Evolutionary conservation across 805 yeast genomes (phyloP), one percentile per base, ranked within the genome.

Genomic region (Candida coquimbonensis): DNA sequence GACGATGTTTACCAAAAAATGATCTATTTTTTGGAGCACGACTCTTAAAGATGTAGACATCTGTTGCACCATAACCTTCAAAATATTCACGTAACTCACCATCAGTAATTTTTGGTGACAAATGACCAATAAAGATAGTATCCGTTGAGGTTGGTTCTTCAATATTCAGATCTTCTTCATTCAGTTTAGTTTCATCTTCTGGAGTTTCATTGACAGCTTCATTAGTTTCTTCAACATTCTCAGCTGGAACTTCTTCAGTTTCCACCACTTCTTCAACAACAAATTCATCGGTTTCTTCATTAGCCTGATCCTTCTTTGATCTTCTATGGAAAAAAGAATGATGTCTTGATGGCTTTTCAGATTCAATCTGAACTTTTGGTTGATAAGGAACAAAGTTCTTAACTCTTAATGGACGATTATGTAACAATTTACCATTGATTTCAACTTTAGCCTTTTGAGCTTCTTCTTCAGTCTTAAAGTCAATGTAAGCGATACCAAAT

Each of bases 401-500:
- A 19, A 72, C 62, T 44, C 56, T 58, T 24, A 78, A 51, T 2
- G 60, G 59, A 39, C 80, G 66, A 21, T 67, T 68, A 46, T 69
- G 64, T 43, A 83, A 68, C 38, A 73, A 74, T 54, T 70, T 70
- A 40, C 88, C 91, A 56, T 85, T 74, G 59, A 83, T 74, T 47
- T 73, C 72, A 24, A 72, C 77, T 51, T 87, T 73, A 4, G 89
- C 95, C 55, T 67, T 61, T 56, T 68, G 65, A 43, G 90, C 95
- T 36, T 72, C 72, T 44, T 78, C 88, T 48, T 73, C 74, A 44
- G 70, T 72, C 55, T 74, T 82, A 60, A 82, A 91, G 55, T 88
- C 93, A 47, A 88, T 84, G 65, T 86, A 90, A 13, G 95, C 97
- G 56, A 78, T 73, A 4, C 93, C 91, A 51, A 78, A 62, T 3